Base-by-base conservation (phyloP, 192 early-diverging fungal genomes). In the Podila clonocystis region DNA sequence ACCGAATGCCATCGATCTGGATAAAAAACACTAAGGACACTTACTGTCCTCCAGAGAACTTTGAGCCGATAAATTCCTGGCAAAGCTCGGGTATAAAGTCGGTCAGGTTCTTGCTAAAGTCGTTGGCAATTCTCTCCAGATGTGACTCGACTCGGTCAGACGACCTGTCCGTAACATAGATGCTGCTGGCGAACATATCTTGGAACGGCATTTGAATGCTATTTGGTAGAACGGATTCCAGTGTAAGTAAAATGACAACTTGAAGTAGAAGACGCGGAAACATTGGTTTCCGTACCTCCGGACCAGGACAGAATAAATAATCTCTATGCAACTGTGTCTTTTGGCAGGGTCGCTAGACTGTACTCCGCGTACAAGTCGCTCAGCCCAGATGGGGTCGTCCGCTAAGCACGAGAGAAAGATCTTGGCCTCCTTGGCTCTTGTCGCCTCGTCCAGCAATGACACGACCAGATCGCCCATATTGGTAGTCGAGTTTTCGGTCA, bases 361-460 rank as follows among this genome's bases (percentile, higher is more conserved):
- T 1, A 80, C 66, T 7, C 77, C 77, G 50, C 68, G 65, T 2
- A 58, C 66, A 22, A 80, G 62, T 22, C 77, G 59, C 28, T 80
- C 77, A 26, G 77, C 77, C 77, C 77, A 80, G 52, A 80, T 80
- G 20, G 77, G 77, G 33, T 80, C 67, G 63, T 80, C 77, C 3
- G 62, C 62, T 17, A 80, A 52, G 26, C 77, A 80, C 2, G 67
- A 65, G 20, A 80, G 73, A 30, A 80, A 49, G 20, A 69, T 59
- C 63, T 69, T 80, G 12, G 77, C 70, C 4, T 73, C 70, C 65
- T 73, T 80, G 29, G 77, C 52, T 3, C 65, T 50, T 6, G 77
- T 80, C 0, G 67, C 77, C 15, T 80, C 77, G 30, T 80, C 77
- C 28, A 80, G 34, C 19, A 80, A 67, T 0, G 57, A 65, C 11